Conservation (phyloP, 1,139 yeast genomes). For the Oligophagozyma castellii region DNA sequence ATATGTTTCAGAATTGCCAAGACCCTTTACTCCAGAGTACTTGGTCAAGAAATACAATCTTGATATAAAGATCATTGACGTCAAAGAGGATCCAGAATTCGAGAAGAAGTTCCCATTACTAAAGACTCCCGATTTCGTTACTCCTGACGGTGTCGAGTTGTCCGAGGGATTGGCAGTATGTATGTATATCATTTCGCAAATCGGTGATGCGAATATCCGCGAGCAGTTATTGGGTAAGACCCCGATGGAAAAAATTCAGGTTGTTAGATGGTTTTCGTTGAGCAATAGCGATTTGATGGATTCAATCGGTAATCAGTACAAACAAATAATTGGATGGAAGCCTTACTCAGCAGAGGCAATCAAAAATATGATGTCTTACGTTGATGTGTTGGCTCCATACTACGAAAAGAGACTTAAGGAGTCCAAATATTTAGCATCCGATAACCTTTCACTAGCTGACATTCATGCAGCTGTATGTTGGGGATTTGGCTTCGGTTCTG, state of each 20-base stretch:
- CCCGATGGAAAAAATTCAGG: conserved; percentile 49
- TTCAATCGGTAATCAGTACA: conserved; percentile 20
- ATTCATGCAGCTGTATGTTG: conserved; percentile 41
- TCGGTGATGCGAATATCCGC: conserved; percentile 17
- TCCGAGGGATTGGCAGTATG: conserved; percentile 63
- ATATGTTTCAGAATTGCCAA: conserved; percentile 34
- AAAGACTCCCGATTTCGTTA: conserved; percentile 65
- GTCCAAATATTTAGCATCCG: conserved; percentile 77
- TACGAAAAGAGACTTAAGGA: conserved; percentile 49
- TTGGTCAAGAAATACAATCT: conserved; percentile 61
- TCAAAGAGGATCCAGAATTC: conserved; percentile 30
- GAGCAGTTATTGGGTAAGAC: conserved; percentile 39
- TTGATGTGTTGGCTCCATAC: conserved; percentile 30
- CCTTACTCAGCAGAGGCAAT: conserved; percentile 65
- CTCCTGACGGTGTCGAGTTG: conserved; percentile 68
- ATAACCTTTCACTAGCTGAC: conserved; percentile 73
- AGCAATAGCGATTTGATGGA: conserved; percentile 50
- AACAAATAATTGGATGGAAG: conserved; percentile 17
- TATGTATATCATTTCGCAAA: conserved; percentile 9
- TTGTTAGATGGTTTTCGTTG: conserved; percentile 62
- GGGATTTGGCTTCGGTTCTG: conserved; percentile 40
- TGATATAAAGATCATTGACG: conserved; percentile 46
- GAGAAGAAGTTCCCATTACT: conserved; percentile 53
- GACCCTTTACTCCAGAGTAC: conserved; percentile 58
- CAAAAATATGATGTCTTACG: conserved; percentile 34